Conservation (phyloP, 2,329 filamentous ascomycete genomes). For the Phyllosticta citrichinensis region DNA sequence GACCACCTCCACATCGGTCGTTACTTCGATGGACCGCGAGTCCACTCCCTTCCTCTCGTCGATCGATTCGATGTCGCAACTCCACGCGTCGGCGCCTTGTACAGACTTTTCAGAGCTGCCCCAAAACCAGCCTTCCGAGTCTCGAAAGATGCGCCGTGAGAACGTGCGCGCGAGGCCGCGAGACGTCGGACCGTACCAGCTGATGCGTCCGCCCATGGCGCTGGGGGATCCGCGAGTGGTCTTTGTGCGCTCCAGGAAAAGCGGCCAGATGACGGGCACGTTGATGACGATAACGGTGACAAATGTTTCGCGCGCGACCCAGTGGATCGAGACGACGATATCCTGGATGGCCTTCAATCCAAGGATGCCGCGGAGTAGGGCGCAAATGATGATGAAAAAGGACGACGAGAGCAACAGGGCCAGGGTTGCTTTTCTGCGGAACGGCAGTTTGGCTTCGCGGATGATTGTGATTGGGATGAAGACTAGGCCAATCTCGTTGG, state of each 20-base stretch:
- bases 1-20: background rate
- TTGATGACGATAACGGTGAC: constrained; percentile 36
- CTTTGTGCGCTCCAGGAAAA: constrained; percentile 18
- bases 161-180: background rate
- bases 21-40: background rate
- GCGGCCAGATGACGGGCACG: constrained; percentile 32
- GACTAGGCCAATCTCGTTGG: constrained; percentile 31
- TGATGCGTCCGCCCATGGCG: background rate
- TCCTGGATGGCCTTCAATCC: constrained; percentile 27
- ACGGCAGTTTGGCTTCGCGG: constrained; percentile 30
- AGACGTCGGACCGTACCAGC: background rate
- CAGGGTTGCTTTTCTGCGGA: constrained; percentile 31
- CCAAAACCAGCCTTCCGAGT: background rate
- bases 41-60: background rate
- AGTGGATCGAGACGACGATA: constrained; percentile 30
- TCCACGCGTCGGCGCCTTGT: background rate
- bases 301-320: constrained; percentile 38
- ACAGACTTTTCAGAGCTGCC: background rate
- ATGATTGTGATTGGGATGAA: constrained; percentile 33
- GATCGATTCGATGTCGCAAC: background rate
- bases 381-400: constrained; percentile 35
- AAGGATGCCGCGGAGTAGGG: constrained; percentile 33
- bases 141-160: background rate
- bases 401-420: constrained; percentile 33
- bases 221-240: background rate